Evolutionary conservation across 2,329 filamentous ascomycete genomes (phyloP).

Genomic region (Aspergillus spinulosporus): DNA sequence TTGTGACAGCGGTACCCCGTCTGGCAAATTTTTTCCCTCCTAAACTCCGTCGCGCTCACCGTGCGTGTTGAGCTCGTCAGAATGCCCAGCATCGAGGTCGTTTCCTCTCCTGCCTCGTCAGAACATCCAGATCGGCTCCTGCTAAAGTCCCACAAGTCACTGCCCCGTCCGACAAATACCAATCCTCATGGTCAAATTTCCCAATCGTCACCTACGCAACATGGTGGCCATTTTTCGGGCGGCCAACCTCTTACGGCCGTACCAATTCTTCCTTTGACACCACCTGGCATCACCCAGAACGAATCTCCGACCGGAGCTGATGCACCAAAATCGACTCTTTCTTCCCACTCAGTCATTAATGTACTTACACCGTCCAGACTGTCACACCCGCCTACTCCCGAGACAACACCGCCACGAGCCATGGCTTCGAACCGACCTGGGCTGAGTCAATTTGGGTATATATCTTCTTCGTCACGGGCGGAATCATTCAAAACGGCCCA

Average conservation of each 20-base stretch:
- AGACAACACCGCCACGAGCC: slow-evolving; percentile 68
- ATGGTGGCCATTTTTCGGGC: slow-evolving; percentile 27
- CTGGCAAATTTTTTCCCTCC: slow-evolving; percentile 9
- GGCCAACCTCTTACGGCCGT: slow-evolving; percentile 25
- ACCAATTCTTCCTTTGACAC: slow-evolving; percentile 41
- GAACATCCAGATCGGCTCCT: slow-evolving; percentile 31
- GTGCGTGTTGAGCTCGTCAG: slow-evolving; percentile 20
- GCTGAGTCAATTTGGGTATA: slow-evolving; percentile 55
- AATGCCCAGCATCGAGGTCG: slow-evolving; percentile 36
- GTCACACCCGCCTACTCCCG: slow-evolving; percentile 70
- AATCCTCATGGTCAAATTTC: slow-evolving; percentile 24
- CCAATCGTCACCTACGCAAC: slow-evolving; percentile 27
- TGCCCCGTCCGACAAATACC: slow-evolving; percentile 39
- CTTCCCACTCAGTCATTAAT: slow-evolving; percentile 27
- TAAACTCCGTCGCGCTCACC: slow-evolving; percentile 8
- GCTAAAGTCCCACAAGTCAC: slow-evolving; percentile 44
- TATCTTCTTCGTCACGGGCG: slow-evolving; percentile 59
- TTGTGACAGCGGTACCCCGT: slow-evolving; percentile 13
- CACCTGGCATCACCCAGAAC: slow-evolving; percentile 34
- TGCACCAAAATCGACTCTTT: slow-evolving; percentile 24
- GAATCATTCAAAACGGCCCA: slow-evolving; percentile 72
- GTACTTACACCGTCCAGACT: slow-evolving; percentile 63
- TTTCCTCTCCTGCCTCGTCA: slow-evolving; percentile 29
- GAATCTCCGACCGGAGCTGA: slow-evolving; percentile 23
- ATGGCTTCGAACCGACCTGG: slow-evolving; percentile 36